Percentiles rank a stretch among this genome's conserved stretches.
Evolutionary conservation across 495 filamentous ascomycete genomes (phyloP).

Genomic region (Bryoglossum gracile): DNA sequence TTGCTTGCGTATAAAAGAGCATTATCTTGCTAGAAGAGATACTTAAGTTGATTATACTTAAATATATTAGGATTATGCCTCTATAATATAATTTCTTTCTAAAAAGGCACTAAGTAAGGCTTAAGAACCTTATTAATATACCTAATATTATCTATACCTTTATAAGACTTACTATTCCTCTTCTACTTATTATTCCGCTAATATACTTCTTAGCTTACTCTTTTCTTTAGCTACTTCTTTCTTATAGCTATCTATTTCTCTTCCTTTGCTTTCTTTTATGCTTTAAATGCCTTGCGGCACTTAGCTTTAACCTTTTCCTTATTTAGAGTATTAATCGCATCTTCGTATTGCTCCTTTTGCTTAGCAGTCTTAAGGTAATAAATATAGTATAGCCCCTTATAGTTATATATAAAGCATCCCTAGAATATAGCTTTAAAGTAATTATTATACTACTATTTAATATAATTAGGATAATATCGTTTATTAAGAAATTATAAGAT

Average conservation of each 20-base stretch:
- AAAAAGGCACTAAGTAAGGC: neutral
- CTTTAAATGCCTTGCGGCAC: neutral
- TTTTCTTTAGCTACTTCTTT: neutral
- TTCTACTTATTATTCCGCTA: neutral
- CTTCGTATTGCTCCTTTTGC: neutral
- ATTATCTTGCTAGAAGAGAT: slow-evolving; percentile 8
- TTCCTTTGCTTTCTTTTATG: slow-evolving; percentile 1
- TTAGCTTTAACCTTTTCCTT: slow-evolving; percentile 6
- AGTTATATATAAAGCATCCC: neutral
- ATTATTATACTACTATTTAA: neutral
- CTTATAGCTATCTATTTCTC: neutral
- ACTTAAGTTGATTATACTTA: neutral
- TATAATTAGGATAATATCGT: slow-evolving; percentile 3
- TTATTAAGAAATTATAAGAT: neutral
- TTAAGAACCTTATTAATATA: slow-evolving; percentile 1
- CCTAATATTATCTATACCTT: neutral
- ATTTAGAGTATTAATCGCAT: slow-evolving; percentile 2
- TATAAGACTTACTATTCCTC: neutral
- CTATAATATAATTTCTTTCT: neutral
- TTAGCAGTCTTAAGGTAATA: neutral
- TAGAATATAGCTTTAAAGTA: neutral
- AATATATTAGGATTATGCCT: neutral
- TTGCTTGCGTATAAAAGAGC: slow-evolving; percentile 5
- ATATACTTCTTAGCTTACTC: neutral
- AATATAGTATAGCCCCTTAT: slow-evolving; percentile 1